phyloP scores from a whole-genome alignment of 1,139 yeast genomes.

The Candida buenavistaensis region DNA sequence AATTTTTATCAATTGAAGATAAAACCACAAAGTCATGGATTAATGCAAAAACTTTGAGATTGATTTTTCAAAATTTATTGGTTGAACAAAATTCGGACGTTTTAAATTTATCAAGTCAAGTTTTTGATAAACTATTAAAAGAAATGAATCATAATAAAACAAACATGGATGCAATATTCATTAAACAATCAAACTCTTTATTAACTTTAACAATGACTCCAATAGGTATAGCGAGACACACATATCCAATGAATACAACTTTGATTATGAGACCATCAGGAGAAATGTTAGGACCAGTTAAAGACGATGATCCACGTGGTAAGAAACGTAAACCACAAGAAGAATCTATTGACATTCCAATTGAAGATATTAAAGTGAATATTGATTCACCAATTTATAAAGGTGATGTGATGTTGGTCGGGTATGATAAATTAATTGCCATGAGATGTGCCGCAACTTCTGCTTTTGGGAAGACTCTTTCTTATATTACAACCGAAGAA shows the following conservation, averaged over 20 bases:
- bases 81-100: constrained; percentile 86
- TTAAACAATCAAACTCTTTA: constrained; percentile 56
- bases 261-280: constrained; percentile 84
- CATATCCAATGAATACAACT: constrained; percentile 77
- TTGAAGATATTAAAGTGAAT: constrained; percentile 64
- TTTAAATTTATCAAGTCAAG: constrained; percentile 58
- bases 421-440: constrained; percentile 68
- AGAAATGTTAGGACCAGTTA: constrained; percentile 36
- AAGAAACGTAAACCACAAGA: constrained; percentile 37
- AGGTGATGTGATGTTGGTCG: constrained; percentile 89
- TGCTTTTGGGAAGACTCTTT: constrained; percentile 72
- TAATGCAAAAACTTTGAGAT: constrained; percentile 66
- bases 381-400: constrained; percentile 91
- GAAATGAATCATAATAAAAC: constrained; percentile 35
- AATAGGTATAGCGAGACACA: constrained; percentile 88
- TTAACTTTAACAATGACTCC: constrained; percentile 84
- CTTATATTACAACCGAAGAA: constrained; percentile 48
- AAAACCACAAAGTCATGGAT: constrained; percentile 74
- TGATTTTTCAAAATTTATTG: constrained; percentile 81
- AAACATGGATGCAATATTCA: constrained; percentile 27
- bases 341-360: constrained; percentile 49
- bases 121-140: constrained; percentile 57
- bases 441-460: constrained; percentile 76
- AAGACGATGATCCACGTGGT: constrained; percentile 23
- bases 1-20: constrained; percentile 74